Base-by-base conservation (phyloP, 129 eudicot genomes). In the Centrapalus pauciflorus region DNA sequence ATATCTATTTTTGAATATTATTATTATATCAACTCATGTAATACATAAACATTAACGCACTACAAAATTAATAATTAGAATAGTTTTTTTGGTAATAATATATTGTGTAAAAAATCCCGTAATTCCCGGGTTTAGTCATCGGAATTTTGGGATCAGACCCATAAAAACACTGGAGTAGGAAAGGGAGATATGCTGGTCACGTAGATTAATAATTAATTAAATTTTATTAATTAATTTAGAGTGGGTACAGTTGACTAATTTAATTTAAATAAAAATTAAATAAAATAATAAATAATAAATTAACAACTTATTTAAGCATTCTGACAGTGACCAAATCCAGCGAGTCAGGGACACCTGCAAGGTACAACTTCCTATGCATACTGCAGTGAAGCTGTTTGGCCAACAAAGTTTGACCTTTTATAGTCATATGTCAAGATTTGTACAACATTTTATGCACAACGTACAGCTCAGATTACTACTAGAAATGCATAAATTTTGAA, bases 311-410 rank as follows among this genome's bases (percentile, higher is more conserved):
- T n/a, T n/a, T 61, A 49, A 60, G 69, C 69, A 48, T 49, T 50
- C 51, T 60, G 40, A 50, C 50, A 33, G 55, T 72, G 51, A 49
- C 63, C 62, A 72, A 72, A 61, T 72, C 55, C 54, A 72, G 41
- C 19, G 70, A 65, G 29, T 24, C 35, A 33, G 7, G 24, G 13
- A 55, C 30, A 60, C 37, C 33, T 23, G 41, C 52, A 71, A 71
- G 41, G 40, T 41, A 69, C 66, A 55, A 10, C 65, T 69, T 4
- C 55, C 55, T 14, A 55, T 55, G 74, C 74, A 16, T 30, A 25
- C 33, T 2, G 27, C 38, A 37, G 3, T 46, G 52, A 1, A 14
- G 10, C 52, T 46, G 21, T 46, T 5, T n/a, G 52, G 17, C 11
- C 52, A 50, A 32, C 4, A n/a, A 51, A 3, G 13, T 2, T 33